These are phyloP conservation scores for Rhizopus sp. DNA, from an alignment of 371 early-diverging fungal genomes.

Conservation along the genomic window DNA sequence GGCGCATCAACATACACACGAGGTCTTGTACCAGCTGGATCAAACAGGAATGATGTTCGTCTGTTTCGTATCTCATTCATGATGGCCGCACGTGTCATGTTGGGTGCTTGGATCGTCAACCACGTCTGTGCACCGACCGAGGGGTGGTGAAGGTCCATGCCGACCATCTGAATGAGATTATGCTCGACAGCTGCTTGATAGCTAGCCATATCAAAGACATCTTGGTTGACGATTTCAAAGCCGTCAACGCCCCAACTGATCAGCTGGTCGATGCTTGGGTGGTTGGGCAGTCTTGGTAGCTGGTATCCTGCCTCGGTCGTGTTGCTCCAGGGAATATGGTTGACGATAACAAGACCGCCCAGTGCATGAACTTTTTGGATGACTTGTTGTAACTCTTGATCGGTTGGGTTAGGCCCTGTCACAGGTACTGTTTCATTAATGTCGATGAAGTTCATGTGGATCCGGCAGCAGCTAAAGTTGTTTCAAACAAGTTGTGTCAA, in stretches of 20 bases:
- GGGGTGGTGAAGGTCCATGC: conserved; percentile 73
- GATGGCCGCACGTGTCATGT: conserved; percentile 48
- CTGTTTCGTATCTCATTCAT: conserved; percentile 63
- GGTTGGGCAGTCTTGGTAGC: conserved; percentile 61
- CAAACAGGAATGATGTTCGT: conserved; percentile 68
- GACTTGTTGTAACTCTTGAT: conserved; percentile 61
- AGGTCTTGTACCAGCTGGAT: conserved; percentile 68
- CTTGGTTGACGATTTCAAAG: conserved; percentile 69
- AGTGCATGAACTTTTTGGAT: conserved; percentile 65
- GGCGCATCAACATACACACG: conserved; percentile 50
- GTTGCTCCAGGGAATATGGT: conserved; percentile 84
- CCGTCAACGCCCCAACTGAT: conserved; percentile 75
- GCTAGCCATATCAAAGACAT: conserved; percentile 61
- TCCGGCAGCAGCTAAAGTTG: conserved; percentile 60
- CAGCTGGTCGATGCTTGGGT: conserved; percentile 64
- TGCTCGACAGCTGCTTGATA: conserved; percentile 52
- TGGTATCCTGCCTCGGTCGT: conserved; percentile 63
- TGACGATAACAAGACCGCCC: conserved; percentile 78
- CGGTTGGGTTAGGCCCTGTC: conserved; percentile 61
- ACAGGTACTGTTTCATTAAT: conserved; percentile 67
- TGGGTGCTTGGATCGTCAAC: conserved; percentile 61
- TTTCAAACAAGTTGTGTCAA: background rate
- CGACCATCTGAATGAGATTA: conserved; percentile 61
- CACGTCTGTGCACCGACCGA: conserved; percentile 60
- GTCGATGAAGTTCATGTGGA: conserved; percentile 81